Base-by-base conservation (phyloP, 352 stramenopile genomes). In the Discostella stelligera region DNA sequence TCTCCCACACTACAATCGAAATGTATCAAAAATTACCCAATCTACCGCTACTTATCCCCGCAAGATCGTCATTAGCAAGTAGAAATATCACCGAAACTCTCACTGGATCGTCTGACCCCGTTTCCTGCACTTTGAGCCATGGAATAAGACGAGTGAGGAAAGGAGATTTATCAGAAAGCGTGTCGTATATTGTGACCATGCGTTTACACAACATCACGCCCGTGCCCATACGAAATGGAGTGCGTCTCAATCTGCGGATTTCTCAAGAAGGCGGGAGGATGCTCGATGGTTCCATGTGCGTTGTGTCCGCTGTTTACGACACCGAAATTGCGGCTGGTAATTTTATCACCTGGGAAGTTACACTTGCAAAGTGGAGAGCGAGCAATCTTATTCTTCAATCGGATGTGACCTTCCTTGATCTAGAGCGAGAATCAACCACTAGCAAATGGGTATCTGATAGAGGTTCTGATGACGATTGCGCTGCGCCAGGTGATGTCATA, bases 121-220 rank as follows among this genome's bases (percentile, higher is more conserved):
- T 81, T 23, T 79, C 80, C 18, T 65, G 89, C 4, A 75, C 56
- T 11, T 70, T 87, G 49, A 66, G 71, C 52, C 74, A 81, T 64
- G 82, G 66, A 27, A 64, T 89, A 3, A 46, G 71, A 39, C 69
- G 73, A 60, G 66, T 71, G 37, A 63, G 80, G 25, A 72, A 75
- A 64, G 81, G 74, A 56, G 82, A 92, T 61, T 82, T 66, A 11
- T 79, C 82, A 56, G 73, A 89, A 64, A 71, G 83, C 55, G 78
- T 80, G 64, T 54, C 73, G n/a, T 49, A 89, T 14, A 72, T 80
- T 25, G 59, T 90, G 39, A 80, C 79, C 13, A 83, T 90, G 70
- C 79, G 74, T 23, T 67, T 90, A 25, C 77, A 87, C 46, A 92
- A 92, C 53, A 81, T 86, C 27, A 89, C 82, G 14, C 70, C 84